Percentiles rank a stretch among this genome's conserved stretches.
Evolutionary conservation across 116 monocot genomes (phyloP).

Genomic region (Iris pallida): DNA sequence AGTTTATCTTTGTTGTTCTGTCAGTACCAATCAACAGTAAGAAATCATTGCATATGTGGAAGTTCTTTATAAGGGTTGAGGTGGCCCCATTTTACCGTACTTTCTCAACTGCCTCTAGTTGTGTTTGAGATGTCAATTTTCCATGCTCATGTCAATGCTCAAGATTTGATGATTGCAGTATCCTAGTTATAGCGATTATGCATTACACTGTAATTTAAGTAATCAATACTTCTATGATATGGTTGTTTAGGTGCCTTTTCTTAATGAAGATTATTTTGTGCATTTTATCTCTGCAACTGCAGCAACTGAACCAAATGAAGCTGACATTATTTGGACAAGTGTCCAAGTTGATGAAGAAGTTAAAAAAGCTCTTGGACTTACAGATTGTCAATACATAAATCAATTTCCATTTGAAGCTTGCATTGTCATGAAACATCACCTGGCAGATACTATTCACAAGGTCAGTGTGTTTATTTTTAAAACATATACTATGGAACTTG

Average conservation of each 20-base stretch:
- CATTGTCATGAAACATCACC: slow-evolving; percentile 96
- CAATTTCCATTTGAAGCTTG: slow-evolving; percentile 99
- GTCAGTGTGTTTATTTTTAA: slow-evolving; percentile 25
- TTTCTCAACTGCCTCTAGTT: too few relatives aligned
- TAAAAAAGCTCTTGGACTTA: slow-evolving; percentile 62
- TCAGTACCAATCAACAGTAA: too few relatives aligned
- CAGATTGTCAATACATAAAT: slow-evolving; percentile 65
- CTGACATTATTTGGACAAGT: slow-evolving; percentile 93
- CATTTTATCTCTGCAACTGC: slow-evolving; percentile 18
- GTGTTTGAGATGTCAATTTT: too few relatives aligned
- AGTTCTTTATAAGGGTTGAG: too few relatives aligned
- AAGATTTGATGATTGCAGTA: too few relatives aligned
- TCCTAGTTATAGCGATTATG: too few relatives aligned
- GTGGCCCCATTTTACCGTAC: too few relatives aligned
- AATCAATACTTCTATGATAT: neutral
- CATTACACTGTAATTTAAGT: too few relatives aligned
- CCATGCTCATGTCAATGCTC: too few relatives aligned
- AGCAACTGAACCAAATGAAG: slow-evolving; percentile 80
- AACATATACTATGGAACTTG: too few relatives aligned
- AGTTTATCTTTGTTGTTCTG: too few relatives aligned
- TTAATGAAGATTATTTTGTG: neutral
- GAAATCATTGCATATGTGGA: too few relatives aligned
- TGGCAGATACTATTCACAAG: slow-evolving; percentile 95
- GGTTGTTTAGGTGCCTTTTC: neutral
- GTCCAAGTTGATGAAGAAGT: slow-evolving; percentile 86